Evolutionary conservation across 2,329 filamentous ascomycete genomes (phyloP).

Genomic region (Hypocrella siamensis): DNA sequence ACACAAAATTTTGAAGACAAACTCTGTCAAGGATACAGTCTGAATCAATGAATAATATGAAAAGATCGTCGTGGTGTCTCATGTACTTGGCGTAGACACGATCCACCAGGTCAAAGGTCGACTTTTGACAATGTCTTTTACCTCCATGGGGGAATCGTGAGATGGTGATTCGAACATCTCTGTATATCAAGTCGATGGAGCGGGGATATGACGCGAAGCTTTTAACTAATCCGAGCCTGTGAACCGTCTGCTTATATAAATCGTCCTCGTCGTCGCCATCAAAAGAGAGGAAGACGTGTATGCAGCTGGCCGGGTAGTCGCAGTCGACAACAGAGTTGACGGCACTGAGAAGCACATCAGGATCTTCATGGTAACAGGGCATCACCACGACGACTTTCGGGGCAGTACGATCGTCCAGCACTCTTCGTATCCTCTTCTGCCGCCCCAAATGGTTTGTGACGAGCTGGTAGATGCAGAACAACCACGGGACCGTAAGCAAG

Average conservation of each 20-base stretch:
- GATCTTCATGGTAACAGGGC: constrained; percentile 90
- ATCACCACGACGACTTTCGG: constrained; percentile 94
- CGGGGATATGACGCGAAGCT: constrained; percentile 66
- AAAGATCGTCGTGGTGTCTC: constrained; percentile 76
- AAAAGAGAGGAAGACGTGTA: constrained; percentile 91
- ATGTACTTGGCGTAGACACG: constrained; percentile 81
- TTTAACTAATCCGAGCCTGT: constrained; percentile 67
- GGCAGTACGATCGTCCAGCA: constrained; percentile 69
- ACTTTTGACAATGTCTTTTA: constrained; percentile 86
- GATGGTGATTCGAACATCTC: constrained; percentile 69
- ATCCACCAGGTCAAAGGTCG: constrained; percentile 85
- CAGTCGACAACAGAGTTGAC: constrained; percentile 86
- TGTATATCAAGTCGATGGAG: constrained; percentile 82
- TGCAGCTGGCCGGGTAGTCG: constrained; percentile 81
- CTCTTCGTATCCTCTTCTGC: constrained; percentile 65
- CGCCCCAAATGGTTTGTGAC: constrained; percentile 77
- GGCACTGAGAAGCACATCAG: constrained; percentile 68
- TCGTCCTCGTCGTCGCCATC: constrained; percentile 84
- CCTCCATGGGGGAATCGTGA: constrained; percentile 88
- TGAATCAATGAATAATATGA: constrained; percentile 93
- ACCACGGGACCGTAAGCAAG: constrained; percentile 76
- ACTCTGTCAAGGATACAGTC: constrained; percentile 87
- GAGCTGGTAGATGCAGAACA: constrained; percentile 83
- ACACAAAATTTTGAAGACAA: constrained; percentile 94
- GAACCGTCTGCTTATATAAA: constrained; percentile 72